Conservation (phyloP, 805 yeast genomes). For the Yamadazyma philogaea region DNA sequence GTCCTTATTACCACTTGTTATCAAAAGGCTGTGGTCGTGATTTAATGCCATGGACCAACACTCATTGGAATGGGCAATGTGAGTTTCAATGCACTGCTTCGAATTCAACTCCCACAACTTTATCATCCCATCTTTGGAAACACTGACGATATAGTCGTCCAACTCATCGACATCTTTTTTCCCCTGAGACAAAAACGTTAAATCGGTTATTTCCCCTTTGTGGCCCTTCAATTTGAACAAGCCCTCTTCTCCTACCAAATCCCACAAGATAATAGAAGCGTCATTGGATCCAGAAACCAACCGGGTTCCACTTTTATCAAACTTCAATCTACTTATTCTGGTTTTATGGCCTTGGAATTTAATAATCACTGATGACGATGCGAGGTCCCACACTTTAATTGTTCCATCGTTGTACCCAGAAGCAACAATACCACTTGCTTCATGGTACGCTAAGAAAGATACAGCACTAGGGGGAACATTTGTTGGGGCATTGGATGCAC, state of each 20-base stretch:
- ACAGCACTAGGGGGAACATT: constrained; percentile 64
- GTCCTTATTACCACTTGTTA: constrained; percentile 78
- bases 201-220: constrained; percentile 81
- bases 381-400: constrained; percentile 86
- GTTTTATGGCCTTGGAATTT: constrained; percentile 90
- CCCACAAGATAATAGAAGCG: constrained; percentile 87
- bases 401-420: constrained; percentile 90
- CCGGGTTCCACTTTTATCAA: constrained; percentile 81
- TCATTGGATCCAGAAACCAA: constrained; percentile 85
- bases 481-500: constrained; percentile 65
- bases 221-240: constrained; percentile 84
- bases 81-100: constrained; percentile 91
- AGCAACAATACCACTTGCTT: constrained; percentile 66
- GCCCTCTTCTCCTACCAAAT: constrained; percentile 88
- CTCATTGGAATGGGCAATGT: constrained; percentile 88
- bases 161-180: constrained; percentile 45
- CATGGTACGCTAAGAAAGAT: constrained; percentile 56
- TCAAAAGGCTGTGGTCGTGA: constrained; percentile 38
- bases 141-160: constrained; percentile 70
- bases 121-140: constrained; percentile 85
- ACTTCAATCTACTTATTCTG: constrained; percentile 63
- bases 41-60: constrained; percentile 78
- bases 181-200: constrained; percentile 44
- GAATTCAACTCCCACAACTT: constrained; percentile 91
- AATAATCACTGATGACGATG: constrained; percentile 73